Conservation (phyloP, 768 basidiomycete genomes). For the Fistulinella prunicolor region DNA sequence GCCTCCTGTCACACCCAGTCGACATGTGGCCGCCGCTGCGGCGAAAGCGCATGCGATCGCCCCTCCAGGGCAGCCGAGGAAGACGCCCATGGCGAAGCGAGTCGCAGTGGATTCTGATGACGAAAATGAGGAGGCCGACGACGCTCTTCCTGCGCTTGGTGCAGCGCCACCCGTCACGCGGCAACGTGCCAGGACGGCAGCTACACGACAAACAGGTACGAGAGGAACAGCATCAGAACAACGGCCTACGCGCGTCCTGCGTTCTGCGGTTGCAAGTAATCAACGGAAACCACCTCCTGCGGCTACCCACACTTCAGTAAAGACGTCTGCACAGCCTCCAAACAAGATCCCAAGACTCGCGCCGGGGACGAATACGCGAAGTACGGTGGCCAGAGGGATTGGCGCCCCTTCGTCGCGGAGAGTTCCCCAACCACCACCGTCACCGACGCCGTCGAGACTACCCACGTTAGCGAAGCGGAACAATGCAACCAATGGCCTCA, state of each 20-base stretch:
- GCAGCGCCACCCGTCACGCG: constrained; percentile 40
- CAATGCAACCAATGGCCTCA: constrained; percentile 43
- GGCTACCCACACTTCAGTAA: constrained; percentile 34
- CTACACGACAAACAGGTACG: constrained; percentile 37
- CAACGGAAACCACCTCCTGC: constrained; percentile 52
- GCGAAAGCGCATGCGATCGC: constrained; percentile 69
- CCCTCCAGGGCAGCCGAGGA: constrained; percentile 82
- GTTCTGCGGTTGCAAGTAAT: constrained; percentile 58
- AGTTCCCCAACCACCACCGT: constrained; percentile 48
- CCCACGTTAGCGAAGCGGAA: constrained; percentile 68
- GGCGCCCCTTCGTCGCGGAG: constrained; percentile 35
- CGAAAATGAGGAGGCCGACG: constrained; percentile 56
- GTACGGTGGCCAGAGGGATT: constrained; percentile 38
- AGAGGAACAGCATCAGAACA: constrained; percentile 68
- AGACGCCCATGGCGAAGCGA: constrained; percentile 81
- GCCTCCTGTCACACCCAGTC: constrained; percentile 80
- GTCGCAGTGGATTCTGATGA: constrained; percentile 64
- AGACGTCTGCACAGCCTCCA: constrained; percentile 46
- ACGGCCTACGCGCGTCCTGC: constrained; percentile 68
- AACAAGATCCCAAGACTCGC: constrained; percentile 72
- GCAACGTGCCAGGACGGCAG: constrained; percentile 35
- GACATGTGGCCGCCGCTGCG: constrained; percentile 66
- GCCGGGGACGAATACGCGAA: constrained; percentile 48
- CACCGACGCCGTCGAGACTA: constrained; percentile 71
- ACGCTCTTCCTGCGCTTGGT: constrained; percentile 63